Evolutionary conservation across 2,329 filamentous ascomycete species (phyloP), one percentile per base, ranked within the genome.

Genomic region (Hortaea werneckii): DNA sequence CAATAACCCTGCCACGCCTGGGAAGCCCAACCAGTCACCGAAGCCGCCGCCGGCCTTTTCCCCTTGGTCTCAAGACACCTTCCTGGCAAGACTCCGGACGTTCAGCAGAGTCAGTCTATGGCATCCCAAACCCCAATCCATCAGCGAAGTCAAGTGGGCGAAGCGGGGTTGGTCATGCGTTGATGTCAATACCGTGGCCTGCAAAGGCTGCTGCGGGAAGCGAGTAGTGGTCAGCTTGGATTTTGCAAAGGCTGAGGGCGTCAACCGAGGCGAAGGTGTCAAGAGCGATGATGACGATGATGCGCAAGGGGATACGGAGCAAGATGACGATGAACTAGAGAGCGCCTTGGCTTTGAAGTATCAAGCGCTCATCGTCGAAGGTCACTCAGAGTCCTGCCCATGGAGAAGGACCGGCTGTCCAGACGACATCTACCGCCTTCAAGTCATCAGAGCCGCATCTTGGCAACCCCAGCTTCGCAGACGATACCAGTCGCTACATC

Each of bases 81-180:
- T 96, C 50, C 73, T 96, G 8, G 79, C 77, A 56, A 74, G 92
- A 26, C 73, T 98, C 28, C 83, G 83, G 49, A 94, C 87, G 0
- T 98, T 94, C 61, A 85, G 90, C 60, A 87, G 90, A 54, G 81
- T 96, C 41, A 92, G 87, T 44, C 79, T 85, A 62, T 98, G 90
- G 90, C 84, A 85, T n/a, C 85, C 87, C 0, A 96, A 96, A 63
- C 89, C 92, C 0, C 79, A 89, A 43, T 75, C 74, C 30, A 82
- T 96, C 56, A 87, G 80, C 60, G 92, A 96, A 67, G 81, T 95
- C 6, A 84, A 88, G 63, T 98, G 92, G 92, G 89, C 89, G 0
- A 95, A 90, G 70, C 74, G 85, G 48, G 90, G 90, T 1, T 98
- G 92, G 90, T 75, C 83, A 4, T 95, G 90, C 58, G 80, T 84